Evolutionary conservation across 179 eudicot genomes (phyloP), one percentile per base, ranked within the genome.

Genomic region (Nepenthes alata): DNA sequence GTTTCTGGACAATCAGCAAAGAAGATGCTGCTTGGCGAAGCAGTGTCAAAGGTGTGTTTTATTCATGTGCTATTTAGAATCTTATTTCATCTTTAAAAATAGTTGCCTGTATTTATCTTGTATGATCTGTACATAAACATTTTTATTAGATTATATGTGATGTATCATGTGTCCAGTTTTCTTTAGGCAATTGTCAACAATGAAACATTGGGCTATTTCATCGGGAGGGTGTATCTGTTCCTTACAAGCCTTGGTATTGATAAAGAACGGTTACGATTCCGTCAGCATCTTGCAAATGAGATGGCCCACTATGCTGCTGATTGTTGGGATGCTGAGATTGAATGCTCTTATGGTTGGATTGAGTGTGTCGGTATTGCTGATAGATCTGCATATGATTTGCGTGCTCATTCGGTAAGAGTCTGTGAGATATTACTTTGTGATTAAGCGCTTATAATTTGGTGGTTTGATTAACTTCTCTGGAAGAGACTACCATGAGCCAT

Each of bases 261-360:
- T 64, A 83, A 73, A 67, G 91, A 89, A 15, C 84, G 91, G 16
- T 58, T 91, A 49, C 82, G 96, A 10, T 91, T 91, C 70, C 84
- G 96, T 62, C 98, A 91, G 62, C 98, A 91, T 85, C 89, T 91
- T 67, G 91, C 98, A 67, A 91, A 91, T 80, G 98, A 91, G 80
- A 91, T 91, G 98, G 98, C 98, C 65, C 98, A 91, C 72, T 91
- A 89, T 76, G 98, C 98, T 70, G 91, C 98, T 34, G 96, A 91
- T 67, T 91, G 98, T 71, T 91, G 98, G 98, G 96, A 89, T 80
- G 98, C 98, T 60, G 98, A 91, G 72, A 91, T 91, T 68, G 98
- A 91, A 69, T 83, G 89, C 75, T 86, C 96, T 60, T 81, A 81
- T 77, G 97, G 97, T n/a, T 91, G 98, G 98, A 89, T 89, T 48